phyloP scores from a whole-genome alignment of 495 filamentous ascomycete species.

The Barbatosphaeria neglecta region DNA sequence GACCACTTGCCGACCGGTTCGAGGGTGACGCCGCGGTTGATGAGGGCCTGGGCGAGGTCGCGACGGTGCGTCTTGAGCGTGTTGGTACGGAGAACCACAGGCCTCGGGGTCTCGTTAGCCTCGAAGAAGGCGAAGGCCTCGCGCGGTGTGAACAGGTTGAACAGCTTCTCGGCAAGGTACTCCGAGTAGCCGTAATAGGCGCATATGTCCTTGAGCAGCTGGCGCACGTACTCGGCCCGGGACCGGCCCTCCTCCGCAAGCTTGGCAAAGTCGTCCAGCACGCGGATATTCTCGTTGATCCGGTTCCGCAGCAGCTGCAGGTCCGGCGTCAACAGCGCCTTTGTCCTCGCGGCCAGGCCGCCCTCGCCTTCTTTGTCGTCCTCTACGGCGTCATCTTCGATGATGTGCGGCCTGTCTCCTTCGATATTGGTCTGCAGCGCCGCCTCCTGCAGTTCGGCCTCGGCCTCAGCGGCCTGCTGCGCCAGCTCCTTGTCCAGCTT shows the following conservation, averaged over 20 bases:
- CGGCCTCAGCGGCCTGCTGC: slow-evolving; percentile 62
- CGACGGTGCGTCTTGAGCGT: slow-evolving; percentile 86
- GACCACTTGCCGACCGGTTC: slow-evolving; percentile 98
- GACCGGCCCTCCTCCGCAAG: slow-evolving; percentile 66
- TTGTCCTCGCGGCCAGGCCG: slow-evolving; percentile 30
- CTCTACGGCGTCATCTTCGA: slow-evolving; percentile 45
- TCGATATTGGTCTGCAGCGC: slow-evolving; percentile 92
- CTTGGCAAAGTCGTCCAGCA: slow-evolving; percentile 76
- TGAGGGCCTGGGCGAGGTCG: slow-evolving; percentile 84
- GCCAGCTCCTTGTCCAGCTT: slow-evolving; percentile 63
- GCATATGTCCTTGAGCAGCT: slow-evolving; percentile 84
- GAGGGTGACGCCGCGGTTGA: slow-evolving; percentile 92
- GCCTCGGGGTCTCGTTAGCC: slow-evolving; percentile 86
- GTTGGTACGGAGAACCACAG: slow-evolving; percentile 75
- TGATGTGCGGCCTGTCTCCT: slow-evolving; percentile 61
- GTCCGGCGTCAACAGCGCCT: slow-evolving; percentile 62
- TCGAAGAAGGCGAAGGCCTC: slow-evolving; percentile 99
- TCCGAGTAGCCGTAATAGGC: slow-evolving; percentile 83
- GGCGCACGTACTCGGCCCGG: slow-evolving; percentile 73
- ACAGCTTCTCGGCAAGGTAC: slow-evolving; percentile 25
- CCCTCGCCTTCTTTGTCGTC: slow-evolving; percentile 34
- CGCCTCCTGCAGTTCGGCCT: slow-evolving; percentile 72
- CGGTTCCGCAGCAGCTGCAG: slow-evolving; percentile 79
- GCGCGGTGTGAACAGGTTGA: slow-evolving; percentile 76
- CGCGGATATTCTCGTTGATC: slow-evolving; percentile 86